These are phyloP conservation scores for Chlorella sp. DNA, from an alignment of 139 green algal genomes.

Conservation along the genomic window DNA sequence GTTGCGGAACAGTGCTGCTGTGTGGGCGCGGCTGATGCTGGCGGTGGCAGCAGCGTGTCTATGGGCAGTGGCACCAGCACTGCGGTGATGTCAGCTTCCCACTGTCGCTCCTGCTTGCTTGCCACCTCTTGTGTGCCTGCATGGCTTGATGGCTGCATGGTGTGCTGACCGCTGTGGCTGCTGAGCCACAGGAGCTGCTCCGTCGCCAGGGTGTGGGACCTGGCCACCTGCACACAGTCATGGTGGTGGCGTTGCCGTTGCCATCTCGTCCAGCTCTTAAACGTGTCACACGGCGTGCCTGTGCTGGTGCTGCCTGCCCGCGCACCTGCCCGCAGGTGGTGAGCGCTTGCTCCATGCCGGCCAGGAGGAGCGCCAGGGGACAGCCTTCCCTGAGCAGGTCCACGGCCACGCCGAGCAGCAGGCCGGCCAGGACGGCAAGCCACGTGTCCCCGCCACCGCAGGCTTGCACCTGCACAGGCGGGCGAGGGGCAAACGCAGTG, in stretches of 20 bases:
- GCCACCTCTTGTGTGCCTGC: too few species aligned
- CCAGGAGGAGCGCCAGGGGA: background rate
- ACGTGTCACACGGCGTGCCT: background rate
- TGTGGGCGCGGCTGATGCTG: background rate
- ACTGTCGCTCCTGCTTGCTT: too few species aligned
- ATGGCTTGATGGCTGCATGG: too few species aligned
- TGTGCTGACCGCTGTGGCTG: too few species aligned
- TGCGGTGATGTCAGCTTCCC: too few species aligned
- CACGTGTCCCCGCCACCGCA: constrained; percentile 15
- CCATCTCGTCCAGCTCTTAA: background rate
- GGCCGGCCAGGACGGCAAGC: constrained; percentile 12
- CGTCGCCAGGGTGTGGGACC: background rate
- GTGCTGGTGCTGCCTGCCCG: background rate
- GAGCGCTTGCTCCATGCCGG: background rate
- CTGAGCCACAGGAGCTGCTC: background rate
- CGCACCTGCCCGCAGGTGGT: background rate
- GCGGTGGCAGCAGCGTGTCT: background rate
- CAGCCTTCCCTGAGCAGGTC: background rate
- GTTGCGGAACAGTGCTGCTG: background rate
- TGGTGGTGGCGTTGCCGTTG: too few species aligned
- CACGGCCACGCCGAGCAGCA: background rate
- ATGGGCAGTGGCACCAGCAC: too few species aligned
- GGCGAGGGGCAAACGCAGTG: too few species aligned
- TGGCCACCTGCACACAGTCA: background rate
- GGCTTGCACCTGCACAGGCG: background rate